Evolutionary conservation across 1,284 basidiomycete species (phyloP).

Genomic region (Leccinum solheimii): DNA sequence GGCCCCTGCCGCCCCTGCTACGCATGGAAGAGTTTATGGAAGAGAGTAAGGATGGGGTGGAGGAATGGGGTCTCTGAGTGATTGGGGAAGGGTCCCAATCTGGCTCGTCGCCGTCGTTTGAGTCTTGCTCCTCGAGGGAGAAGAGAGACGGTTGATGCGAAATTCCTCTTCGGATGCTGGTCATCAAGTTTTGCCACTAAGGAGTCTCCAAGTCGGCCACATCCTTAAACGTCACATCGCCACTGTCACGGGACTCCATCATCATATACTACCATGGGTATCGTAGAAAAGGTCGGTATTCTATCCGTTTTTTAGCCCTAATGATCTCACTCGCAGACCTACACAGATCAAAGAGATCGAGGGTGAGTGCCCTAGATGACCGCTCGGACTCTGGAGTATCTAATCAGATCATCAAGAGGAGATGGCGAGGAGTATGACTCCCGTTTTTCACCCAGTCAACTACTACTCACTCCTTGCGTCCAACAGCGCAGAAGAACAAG

Average conservation of each 20-base stretch:
- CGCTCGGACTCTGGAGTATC: not conserved
- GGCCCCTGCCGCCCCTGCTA: conserved; percentile 35
- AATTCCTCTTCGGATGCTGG: conserved; percentile 39
- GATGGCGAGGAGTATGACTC: conserved; percentile 74
- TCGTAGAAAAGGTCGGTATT: conserved; percentile 77
- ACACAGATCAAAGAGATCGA: conserved; percentile 89
- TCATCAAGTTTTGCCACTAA: conserved; percentile 14
- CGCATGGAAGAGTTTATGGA: conserved; percentile 33
- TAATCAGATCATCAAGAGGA: conserved; percentile 62
- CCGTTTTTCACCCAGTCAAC: not conserved
- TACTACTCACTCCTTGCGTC: conserved; percentile 3
- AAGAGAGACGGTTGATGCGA: conserved; percentile 65
- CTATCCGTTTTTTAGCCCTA: not conserved
- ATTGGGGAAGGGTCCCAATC: conserved; percentile 44
- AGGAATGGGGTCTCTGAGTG: conserved; percentile 32
- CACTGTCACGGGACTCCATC: not conserved
- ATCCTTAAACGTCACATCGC: not conserved
- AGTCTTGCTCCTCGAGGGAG: conserved; percentile 60
- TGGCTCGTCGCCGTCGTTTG: conserved; percentile 46
- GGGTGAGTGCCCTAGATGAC: conserved; percentile 49
- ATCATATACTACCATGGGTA: conserved; percentile 60
- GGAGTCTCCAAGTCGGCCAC: not conserved
- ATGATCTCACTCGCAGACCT: not conserved
- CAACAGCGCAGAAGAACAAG: conserved; percentile 88
- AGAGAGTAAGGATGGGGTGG: conserved; percentile 29